Percentiles rank a stretch among this genome's conserved stretches.
Evolutionary conservation across 192 early-diverging fungal species (phyloP).

Genomic region (Entomortierella lignicola): DNA sequence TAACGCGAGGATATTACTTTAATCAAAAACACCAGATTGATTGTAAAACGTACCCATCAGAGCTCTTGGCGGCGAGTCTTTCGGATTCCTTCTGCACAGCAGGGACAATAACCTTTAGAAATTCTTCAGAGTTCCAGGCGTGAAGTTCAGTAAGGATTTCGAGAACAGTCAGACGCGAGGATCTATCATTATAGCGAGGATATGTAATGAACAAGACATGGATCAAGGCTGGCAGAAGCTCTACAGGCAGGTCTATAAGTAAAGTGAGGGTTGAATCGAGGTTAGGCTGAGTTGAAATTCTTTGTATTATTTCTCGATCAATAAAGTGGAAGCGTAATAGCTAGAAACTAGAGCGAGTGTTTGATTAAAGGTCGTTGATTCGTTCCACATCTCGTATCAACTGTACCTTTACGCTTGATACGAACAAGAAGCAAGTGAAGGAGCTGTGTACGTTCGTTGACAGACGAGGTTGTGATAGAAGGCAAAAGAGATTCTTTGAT

Average conservation of each 20-base stretch:
- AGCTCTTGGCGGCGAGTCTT: conserved; percentile 53
- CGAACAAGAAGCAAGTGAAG: conserved; percentile 60
- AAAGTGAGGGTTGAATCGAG: not conserved
- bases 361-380: too few species aligned
- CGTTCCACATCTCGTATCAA: not conserved
- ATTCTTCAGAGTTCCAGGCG: conserved; percentile 64
- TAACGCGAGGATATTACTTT: not conserved
- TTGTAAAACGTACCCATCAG: conserved; percentile 51
- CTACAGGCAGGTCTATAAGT: conserved; percentile 27
- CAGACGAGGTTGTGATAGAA: conserved; percentile 63
- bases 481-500: conserved; percentile 59
- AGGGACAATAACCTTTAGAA: conserved; percentile 68
- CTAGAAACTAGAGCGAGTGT: too few species aligned
- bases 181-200: conserved; percentile 75
- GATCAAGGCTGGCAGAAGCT: conserved; percentile 57
- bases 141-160: conserved; percentile 68
- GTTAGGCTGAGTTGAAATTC: not conserved
- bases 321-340: not conserved
- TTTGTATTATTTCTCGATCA: too few species aligned
- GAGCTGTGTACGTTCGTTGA: conserved; percentile 60
- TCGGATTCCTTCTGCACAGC: conserved; percentile 63
- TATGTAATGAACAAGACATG: conserved; percentile 68
- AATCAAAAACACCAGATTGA: too few species aligned
- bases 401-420: conserved; percentile 57
- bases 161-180: conserved; percentile 70